A percentile compares a stretch with the other conserved stretches of the same genome.
Conservation (phyloP, 129 eudicot species). For the Lactuca sativa region DNA sequence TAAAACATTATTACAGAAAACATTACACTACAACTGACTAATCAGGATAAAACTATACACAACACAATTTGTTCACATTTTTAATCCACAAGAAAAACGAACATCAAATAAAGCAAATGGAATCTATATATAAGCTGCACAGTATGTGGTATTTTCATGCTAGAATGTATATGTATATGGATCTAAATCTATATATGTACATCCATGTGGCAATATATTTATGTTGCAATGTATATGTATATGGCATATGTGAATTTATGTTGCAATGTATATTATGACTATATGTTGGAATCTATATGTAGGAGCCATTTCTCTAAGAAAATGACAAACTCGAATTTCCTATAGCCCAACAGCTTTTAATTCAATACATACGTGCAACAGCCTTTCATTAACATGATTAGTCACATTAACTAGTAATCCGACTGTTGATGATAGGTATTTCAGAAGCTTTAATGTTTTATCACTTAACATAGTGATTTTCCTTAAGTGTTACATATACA, state of each 20-base stretch:
- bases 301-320: conserved; percentile 7
- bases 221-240: no score
- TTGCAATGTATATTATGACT: no score
- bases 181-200: no score
- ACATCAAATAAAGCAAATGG: no score
- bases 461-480: conserved; percentile 6
- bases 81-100: no score
- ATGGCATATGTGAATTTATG: no score
- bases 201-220: no score
- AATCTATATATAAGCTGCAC: no score
- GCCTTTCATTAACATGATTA: neutral
- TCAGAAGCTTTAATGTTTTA: neutral
- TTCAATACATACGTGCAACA: no score
- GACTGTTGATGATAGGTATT: neutral
- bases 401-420: neutral
- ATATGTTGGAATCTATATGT: no score
- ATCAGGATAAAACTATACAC: conserved; percentile 2
- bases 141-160: no score
- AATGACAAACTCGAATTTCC: neutral
- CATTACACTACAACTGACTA: neutral
- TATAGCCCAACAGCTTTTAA: neutral
- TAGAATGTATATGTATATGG: no score
- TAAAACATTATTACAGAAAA: conserved; percentile 14
- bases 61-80: neutral
- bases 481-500: neutral